Base-by-base conservation (phyloP, 768 basidiomycete species). In the Daedaleopsis sinensis region DNA sequence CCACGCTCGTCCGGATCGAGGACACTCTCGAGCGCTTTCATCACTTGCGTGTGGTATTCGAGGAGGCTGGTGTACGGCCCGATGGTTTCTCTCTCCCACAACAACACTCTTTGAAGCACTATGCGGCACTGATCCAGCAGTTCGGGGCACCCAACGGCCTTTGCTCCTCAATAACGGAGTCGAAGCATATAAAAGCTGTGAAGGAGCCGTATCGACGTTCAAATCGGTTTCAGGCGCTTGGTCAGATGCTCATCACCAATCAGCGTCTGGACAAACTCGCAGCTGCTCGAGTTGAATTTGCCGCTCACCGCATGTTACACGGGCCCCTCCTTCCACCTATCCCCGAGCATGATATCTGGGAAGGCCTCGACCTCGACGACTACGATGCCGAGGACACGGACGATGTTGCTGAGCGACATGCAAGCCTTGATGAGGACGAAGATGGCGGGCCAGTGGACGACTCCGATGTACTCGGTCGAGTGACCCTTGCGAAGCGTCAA, bases 161-260 rank as follows among this genome's bases (percentile, higher is more conserved):
- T 5, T 70, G 71, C 46, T 66, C 71, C 9, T 70, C 67, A 5
- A 70, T 72, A 49, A 72, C 68, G 1, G 71, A 72, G 53, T 66
- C 69, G 12, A 68, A 27, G 5, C 53, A 55, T 27, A 55, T 55
- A 16, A 2, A 24, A 5, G 53, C 53, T 6, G 53, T 55, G 8
- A 55, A 55, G 43, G 6, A 32, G 23, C 53, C 53, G 5, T 55
- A 39, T 39, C 53, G 53, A 9, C 7, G 24, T 1, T 55, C 53
- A 1, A 55, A 21, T 27, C 39, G 23, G 5, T 9, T 24, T 39
- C 43, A 55, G 15, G 18, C 53, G 16, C 38, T 55, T 8, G 43
- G 39, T 4, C 53, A 55, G 53, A 55, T 55, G 12, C 5, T 55
- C 11, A 38, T 38, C 15, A 43, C 1, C 21, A 44, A n/a, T 24